Percentiles rank a stretch among this genome's conserved stretches.
Conservation (phyloP, 106 monocot genomes). For the Amphibolis antarctica region DNA sequence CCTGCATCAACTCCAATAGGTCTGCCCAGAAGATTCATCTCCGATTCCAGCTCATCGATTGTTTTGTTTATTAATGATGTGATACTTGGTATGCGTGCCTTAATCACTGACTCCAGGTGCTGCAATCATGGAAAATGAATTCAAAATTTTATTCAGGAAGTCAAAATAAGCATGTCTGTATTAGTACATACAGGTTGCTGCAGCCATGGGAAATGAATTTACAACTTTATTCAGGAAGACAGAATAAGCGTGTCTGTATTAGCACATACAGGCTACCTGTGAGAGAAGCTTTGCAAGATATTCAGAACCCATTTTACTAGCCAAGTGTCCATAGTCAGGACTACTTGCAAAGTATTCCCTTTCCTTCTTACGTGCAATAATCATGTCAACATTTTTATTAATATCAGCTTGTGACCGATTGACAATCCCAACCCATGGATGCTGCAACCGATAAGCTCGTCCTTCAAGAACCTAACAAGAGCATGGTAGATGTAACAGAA, state of each 20-base stretch:
- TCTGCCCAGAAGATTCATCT: constrained; percentile 43
- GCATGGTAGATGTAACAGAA: neutral
- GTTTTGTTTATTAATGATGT: constrained; percentile 42
- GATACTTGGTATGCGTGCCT: constrained; percentile 32
- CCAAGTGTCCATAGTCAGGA: constrained; percentile 65
- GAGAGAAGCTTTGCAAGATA: constrained; percentile 81
- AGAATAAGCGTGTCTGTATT: neutral
- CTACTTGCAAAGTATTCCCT: constrained; percentile 59
- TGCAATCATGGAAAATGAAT: constrained; percentile 19
- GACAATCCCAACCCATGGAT: constrained; percentile 83
- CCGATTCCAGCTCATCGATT: constrained; percentile 41
- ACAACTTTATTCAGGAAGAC: neutral
- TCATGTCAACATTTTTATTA: constrained; percentile 70
- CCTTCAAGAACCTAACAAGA: constrained; percentile 65
- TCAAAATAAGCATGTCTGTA: neutral
- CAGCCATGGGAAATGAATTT: constrained; percentile 9
- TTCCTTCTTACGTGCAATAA: constrained; percentile 53
- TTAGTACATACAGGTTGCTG: constrained; percentile 8
- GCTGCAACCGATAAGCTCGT: constrained; percentile 50
- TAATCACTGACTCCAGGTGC: constrained; percentile 46
- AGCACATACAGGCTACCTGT: constrained; percentile 18
- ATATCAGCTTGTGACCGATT: constrained; percentile 85
- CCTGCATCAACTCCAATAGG: constrained; percentile 53
- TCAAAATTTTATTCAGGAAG: neutral
- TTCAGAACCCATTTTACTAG: constrained; percentile 85